These are phyloP conservation scores for Rubia yunnanensis DNA, from an alignment of 257 asterid genomes.

Conservation along the genomic window DNA sequence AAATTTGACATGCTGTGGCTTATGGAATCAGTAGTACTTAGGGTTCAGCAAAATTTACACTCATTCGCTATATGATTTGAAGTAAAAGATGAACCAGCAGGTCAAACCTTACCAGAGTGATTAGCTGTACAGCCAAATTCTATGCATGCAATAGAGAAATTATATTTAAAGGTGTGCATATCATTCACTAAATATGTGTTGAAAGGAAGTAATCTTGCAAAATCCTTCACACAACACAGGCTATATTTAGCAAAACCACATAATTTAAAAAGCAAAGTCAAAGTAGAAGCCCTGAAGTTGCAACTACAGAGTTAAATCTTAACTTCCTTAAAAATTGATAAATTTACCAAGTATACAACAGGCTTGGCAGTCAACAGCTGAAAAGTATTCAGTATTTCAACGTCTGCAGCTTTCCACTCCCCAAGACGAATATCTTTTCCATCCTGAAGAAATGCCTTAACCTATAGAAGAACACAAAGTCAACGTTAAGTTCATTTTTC, in stretches of 20 bases:
- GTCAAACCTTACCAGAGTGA: background rate
- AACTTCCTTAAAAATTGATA: background rate
- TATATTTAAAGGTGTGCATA: background rate
- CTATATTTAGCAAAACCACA: background rate
- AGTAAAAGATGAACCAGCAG: background rate
- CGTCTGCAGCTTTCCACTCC: conserved; percentile 97
- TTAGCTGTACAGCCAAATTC: background rate
- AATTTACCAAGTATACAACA: conserved; percentile 93
- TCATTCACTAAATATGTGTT: background rate
- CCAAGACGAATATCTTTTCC: conserved; percentile 82
- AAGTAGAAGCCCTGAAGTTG: background rate
- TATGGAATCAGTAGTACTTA: too few relatives aligned
- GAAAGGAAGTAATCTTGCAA: background rate
- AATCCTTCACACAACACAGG: background rate
- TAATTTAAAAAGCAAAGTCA: background rate
- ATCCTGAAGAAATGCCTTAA: conserved; percentile 57
- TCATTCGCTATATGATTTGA: background rate
- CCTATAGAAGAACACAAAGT: conserved; percentile 30
- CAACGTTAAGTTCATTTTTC: background rate
- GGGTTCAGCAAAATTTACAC: background rate
- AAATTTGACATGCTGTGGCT: too few relatives aligned
- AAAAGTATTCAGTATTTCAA: conserved; percentile 84
- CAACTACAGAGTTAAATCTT: background rate
- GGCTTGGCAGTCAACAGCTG: conserved; percentile 98
- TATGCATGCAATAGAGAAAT: background rate